Evolutionary conservation across 2,329 filamentous ascomycete species (phyloP).

Genomic region (Claviceps africana): DNA sequence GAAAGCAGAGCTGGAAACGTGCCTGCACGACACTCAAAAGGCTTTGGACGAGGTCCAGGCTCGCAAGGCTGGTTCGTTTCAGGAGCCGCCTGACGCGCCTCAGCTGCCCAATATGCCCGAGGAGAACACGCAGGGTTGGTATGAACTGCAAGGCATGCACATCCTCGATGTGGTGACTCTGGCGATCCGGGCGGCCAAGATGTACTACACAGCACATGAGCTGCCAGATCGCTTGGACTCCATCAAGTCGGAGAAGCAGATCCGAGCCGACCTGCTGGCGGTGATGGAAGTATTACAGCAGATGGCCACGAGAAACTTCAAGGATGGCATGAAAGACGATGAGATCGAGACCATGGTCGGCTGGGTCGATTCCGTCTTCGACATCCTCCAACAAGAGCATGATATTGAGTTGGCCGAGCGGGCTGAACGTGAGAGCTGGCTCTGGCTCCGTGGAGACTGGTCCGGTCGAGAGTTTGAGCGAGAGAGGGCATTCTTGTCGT

Average conservation of each 20-base stretch:
- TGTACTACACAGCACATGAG: conserved; percentile 91
- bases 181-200: conserved; percentile 88
- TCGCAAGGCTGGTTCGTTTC: conserved; percentile 19
- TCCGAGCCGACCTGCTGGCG: conserved; percentile 69
- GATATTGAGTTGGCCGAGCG: conserved; percentile 60
- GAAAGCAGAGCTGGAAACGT: conserved; percentile 50
- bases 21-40: conserved; percentile 54
- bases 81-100: conserved; percentile 14
- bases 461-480: conserved; percentile 57
- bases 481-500: conserved; percentile 68
- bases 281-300: conserved; percentile 86
- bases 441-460: conserved; percentile 74
- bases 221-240: conserved; percentile 70
- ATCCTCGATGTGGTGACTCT: conserved; percentile 85
- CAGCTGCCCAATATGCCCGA: conserved; percentile 27
- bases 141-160: conserved; percentile 81
- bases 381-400: conserved; percentile 64
- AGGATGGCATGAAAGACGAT: conserved; percentile 63
- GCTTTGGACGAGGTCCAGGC: conserved; percentile 47
- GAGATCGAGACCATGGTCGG: conserved; percentile 61
- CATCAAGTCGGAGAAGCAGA: conserved; percentile 75
- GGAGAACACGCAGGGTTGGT: conserved; percentile 50
- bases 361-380: conserved; percentile 70
- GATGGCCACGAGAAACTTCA: conserved; percentile 79
- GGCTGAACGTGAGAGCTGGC: conserved; percentile 59